Evolutionary conservation across 1,139 yeast species (phyloP), one percentile per base, ranked within the genome.

Genomic region (Candida sp.): DNA sequence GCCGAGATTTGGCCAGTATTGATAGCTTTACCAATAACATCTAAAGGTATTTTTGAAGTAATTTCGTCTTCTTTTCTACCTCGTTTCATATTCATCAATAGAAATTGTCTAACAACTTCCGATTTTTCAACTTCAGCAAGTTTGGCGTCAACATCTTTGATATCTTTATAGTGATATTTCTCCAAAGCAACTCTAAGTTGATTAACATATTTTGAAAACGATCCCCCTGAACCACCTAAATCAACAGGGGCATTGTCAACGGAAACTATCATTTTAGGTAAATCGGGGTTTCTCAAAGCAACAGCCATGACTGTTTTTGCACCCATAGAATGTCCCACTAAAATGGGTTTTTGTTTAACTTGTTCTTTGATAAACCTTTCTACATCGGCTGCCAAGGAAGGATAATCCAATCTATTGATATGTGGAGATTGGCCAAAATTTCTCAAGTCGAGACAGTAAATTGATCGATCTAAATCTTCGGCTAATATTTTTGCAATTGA

Each of bases 241-340:
- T 82, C 81, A 0, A 87, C 77, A 0, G 99, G 99, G 0, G 97
- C 90, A 61, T 90, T 93, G 57, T 93, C 99, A 4, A 93, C 96
- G 3, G 93, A 70, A 5, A 93, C 78, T 37, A 90, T 55, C 67
- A 82, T 75, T 30, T 78, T 71, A 3, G 85, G 82, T 21, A 84
- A 54, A 1, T 80, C 77, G 0, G 95, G 95, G 22, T 79, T 70
- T 42, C 89, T 73, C 48, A 93, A 69, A 0, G 91, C 84, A 4
- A 87, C 71, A 0, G 93, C 89, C 98, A 93, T 91, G 3, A 87
- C 97, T 0, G 91, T 78, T 58, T 93, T 93, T 7, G 97, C 98
- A 5, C 99, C 99, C 97, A 93, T 90, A 0, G 97, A 90, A 63
- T 91, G 98, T 1, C 99, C 99, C 22, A 93, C 73, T 21, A 93